These are phyloP conservation scores for Gardenia jasminoides DNA, from an alignment of 257 asterid genomes.

Conservation along the genomic window DNA sequence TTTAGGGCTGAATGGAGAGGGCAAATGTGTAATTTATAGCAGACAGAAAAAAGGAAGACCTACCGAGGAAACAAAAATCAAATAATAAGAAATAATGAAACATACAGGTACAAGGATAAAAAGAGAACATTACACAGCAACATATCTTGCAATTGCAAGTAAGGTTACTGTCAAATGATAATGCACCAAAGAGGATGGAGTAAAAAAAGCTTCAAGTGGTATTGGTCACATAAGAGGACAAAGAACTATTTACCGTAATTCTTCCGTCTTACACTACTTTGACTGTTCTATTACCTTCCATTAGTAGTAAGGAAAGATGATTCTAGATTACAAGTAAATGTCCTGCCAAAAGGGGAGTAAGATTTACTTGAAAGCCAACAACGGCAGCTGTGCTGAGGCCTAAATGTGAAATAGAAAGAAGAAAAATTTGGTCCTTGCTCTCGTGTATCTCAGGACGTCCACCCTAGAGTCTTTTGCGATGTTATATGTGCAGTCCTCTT, in stretches of 20 bases:
- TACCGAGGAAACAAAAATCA: no score
- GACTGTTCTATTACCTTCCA: not conserved
- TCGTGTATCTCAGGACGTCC: not conserved
- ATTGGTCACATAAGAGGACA: not conserved
- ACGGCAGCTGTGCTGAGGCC: not conserved
- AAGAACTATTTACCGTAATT: not conserved
- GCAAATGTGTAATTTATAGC: no score
- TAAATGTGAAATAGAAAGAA: not conserved
- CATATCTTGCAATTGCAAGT: no score
- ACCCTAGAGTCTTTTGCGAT: not conserved
- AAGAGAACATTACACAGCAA: no score
- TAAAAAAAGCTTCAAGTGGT: not conserved
- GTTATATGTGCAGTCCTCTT: not conserved
- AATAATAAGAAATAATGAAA: no score
- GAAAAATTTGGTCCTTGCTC: not conserved
- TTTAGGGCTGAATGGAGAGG: no score
- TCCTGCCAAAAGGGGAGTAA: no score
- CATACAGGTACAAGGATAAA: no score
- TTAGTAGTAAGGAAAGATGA: not conserved
- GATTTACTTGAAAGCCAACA: no score
- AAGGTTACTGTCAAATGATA: not conserved
- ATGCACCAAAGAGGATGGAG: not conserved
- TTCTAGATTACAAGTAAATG: no score
- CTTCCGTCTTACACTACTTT: not conserved
- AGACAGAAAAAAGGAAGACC: no score